Conservation (phyloP, 352 stramenopile genomes). For the Pythium brachiatum region DNA sequence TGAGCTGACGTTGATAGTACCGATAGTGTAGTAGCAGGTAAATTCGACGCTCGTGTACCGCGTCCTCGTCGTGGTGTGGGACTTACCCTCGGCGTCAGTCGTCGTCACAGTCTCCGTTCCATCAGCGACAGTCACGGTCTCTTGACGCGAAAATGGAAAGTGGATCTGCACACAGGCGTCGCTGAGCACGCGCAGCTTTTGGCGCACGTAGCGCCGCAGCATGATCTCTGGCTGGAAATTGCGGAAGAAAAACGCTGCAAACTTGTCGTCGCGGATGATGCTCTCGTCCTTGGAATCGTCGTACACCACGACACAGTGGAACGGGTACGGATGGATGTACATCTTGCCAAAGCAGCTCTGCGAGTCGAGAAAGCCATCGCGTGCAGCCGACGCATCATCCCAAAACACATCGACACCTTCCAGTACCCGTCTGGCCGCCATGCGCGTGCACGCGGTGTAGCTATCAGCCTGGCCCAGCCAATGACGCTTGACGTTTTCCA, state of each 20-base stretch:
- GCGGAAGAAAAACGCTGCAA: constrained; percentile 27
- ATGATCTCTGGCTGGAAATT: constrained; percentile 36
- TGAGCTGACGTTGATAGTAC: constrained; percentile 19
- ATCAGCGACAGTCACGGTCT: constrained; percentile 37
- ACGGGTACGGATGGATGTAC: constrained; percentile 48
- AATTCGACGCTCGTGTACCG: constrained; percentile 33
- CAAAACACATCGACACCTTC: constrained; percentile 54
- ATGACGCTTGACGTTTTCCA: constrained; percentile 35
- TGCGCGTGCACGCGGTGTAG: constrained; percentile 31
- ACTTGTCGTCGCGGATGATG: constrained; percentile 36
- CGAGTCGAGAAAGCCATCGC: constrained; percentile 37
- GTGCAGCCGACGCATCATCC: constrained; percentile 28
- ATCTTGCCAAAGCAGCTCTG: constrained; percentile 48
- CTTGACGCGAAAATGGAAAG: constrained; percentile 34
- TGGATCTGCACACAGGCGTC: constrained; percentile 15
- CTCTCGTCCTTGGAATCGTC: constrained; percentile 45
- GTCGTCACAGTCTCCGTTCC: constrained; percentile 26
- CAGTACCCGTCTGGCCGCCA: constrained; percentile 24
- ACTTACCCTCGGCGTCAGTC: constrained; percentile 25
- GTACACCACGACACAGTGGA: constrained; percentile 49
- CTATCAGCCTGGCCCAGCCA: constrained; percentile 31
- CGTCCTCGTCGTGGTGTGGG: constrained; percentile 18
- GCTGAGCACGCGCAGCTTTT: constrained; percentile 38
- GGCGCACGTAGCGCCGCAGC: constrained; percentile 26
- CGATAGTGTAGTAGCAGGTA: constrained; percentile 31